Conservation (phyloP, 345 rosid species). For the Ceriops zippeliana region DNA sequence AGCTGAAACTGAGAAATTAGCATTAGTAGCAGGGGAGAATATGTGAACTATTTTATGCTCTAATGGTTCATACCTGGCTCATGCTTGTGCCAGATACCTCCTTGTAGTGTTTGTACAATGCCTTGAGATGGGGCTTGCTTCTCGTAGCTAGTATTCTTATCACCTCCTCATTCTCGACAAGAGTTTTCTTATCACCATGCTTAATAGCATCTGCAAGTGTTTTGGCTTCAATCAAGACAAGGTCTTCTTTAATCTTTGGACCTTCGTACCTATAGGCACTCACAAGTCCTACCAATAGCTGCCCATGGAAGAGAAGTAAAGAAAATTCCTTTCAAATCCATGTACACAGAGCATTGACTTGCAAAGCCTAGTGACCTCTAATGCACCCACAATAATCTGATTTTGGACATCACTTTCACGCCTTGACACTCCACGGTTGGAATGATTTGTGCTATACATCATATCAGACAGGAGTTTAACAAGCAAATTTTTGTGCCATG, state of each 20-base stretch:
- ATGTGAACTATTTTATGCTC: too few relatives aligned
- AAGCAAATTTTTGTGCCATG: too few relatives aligned
- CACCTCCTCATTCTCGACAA: slow-evolving; percentile 54
- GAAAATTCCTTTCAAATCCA: not conserved
- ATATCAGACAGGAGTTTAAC: too few relatives aligned
- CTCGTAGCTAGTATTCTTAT: slow-evolving; percentile 70
- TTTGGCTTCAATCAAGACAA: slow-evolving; percentile 64
- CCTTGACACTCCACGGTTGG: too few relatives aligned
- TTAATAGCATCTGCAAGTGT: slow-evolving; percentile 36
- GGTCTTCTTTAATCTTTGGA: slow-evolving; percentile 46
- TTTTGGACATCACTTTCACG: too few relatives aligned
- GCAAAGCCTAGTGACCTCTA: too few relatives aligned
- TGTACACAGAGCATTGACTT: not conserved
- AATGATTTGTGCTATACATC: too few relatives aligned
- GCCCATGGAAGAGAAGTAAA: slow-evolving; percentile 9
- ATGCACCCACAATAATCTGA: too few relatives aligned
- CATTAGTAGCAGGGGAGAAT: too few relatives aligned
- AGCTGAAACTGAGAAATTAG: too few relatives aligned
- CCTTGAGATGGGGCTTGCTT: slow-evolving; percentile 71
- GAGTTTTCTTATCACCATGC: slow-evolving; percentile 35
- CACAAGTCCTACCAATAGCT: slow-evolving; percentile 85
- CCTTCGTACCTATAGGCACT: slow-evolving; percentile 96
- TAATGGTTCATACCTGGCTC: slow-evolving; percentile 36
- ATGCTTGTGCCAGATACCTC: slow-evolving; percentile 46
- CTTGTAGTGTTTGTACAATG: slow-evolving; percentile 45